Evolutionary conservation across 306 rosid genomes (phyloP), one percentile per base, ranked within the genome.

Genomic region (Fragaria nilgerrensis): DNA sequence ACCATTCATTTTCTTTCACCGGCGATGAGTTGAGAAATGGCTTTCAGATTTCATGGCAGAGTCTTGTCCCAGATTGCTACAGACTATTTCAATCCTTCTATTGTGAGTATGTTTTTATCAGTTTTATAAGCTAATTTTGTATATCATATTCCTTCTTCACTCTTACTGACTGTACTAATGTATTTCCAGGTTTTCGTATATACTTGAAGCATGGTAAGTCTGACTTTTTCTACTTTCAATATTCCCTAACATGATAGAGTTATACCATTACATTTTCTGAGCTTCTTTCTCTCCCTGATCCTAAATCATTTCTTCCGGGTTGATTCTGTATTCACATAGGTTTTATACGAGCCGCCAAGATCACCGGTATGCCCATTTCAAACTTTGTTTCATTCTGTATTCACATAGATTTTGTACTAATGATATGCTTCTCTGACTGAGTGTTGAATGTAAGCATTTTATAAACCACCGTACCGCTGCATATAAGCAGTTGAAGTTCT

Each of bases 1-100:
- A 0, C 4, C 32, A 0, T 72, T 5, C 75, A 20, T 34, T 34
- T 72, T 52, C 64, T 32, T 52, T 20, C 34, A 12, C 52, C 75
- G n/a, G 48, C 4, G 34, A 72, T 52, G 12, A 1, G 2, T 72
- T 72, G 48, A 72, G 6, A 52, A 32, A 2, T 0, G 75, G 75
- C 0, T 19, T 52, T 5, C 20, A 5, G 20, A 64, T 72, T n/a
- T 0, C 0, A 0, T 72, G 64, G 64, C 0, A 0, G 0, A 0
- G 0, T 9, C 6, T 10, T 19, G 22, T 48, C 44, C 27, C 17
- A n/a, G 0, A 0, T 48, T 72, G 75, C 64, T 2, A 50, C 64
- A 0, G 0, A 19, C 47, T 0, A 2, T 1, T 7, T 48, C 75
- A 52, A 14, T 72, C 75, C 64, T 20, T 49, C 13, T 0, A 52